Evolutionary conservation across 345 rosid species (phyloP).

Genomic region (Brassica rapa): DNA sequence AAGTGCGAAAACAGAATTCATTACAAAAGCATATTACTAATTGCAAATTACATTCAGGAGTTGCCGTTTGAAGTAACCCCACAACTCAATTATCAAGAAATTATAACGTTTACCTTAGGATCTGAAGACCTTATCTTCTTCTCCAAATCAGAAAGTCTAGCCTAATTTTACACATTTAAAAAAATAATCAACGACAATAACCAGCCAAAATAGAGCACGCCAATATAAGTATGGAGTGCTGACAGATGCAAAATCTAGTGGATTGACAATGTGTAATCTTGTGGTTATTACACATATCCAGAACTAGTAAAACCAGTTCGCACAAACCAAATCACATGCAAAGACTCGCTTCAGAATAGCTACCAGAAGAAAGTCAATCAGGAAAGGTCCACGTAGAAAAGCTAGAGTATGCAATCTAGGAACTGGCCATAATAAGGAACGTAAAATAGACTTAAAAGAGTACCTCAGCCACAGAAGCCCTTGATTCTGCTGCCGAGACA

Average conservation of each 20-base stretch:
- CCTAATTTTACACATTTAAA: constrained; percentile 46
- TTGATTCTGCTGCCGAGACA: constrained; percentile 75
- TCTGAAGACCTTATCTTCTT: constrained; percentile 57
- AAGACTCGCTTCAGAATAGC: constrained; percentile 4
- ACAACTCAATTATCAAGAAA: constrained; percentile 7
- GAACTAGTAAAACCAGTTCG: neutral
- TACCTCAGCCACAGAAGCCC: constrained; percentile 93
- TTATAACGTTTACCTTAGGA: constrained; percentile 55
- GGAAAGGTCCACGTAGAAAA: neutral
- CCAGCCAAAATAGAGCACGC: constrained; percentile 1
- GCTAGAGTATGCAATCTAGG: constrained; percentile 15
- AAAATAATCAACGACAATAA: constrained; percentile 26
- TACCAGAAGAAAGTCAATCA: constrained; percentile 17
- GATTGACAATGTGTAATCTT: constrained; percentile 12
- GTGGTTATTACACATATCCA: neutral
- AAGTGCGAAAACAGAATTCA: constrained; percentile 13
- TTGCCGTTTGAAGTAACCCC: constrained; percentile 13
- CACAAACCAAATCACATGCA: constrained; percentile 24
- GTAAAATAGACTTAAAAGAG: constrained; percentile 22
- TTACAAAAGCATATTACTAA: constrained; percentile 1
- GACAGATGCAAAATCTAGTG: constrained; percentile 20
- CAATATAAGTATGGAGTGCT: neutral
- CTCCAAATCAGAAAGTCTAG: constrained; percentile 73
- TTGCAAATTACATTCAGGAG: constrained; percentile 23
- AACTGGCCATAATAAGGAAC: neutral